Conservation (phyloP, 208 protist genomes). For the Leishmania amazonensis region DNA sequence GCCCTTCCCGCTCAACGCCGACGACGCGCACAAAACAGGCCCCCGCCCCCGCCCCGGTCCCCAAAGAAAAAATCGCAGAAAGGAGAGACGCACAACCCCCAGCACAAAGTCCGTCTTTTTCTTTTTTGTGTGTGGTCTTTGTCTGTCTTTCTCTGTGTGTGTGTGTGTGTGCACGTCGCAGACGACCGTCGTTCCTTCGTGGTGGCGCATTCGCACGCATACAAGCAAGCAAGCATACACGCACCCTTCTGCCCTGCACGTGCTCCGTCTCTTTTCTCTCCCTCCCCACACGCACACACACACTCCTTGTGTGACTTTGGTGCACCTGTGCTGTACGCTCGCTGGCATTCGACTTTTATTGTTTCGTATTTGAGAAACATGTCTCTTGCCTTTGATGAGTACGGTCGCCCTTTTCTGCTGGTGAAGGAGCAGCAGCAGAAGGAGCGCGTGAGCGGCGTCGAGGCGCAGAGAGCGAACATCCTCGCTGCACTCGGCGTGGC, state of each 20-base stretch:
- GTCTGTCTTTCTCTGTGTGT: neutral
- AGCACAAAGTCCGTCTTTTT: neutral
- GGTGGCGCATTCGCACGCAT: neutral
- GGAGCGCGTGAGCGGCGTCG: slow-evolving; percentile 95
- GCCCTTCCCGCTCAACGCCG: neutral
- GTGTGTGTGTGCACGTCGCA: neutral
- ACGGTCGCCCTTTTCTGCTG: slow-evolving; percentile 99
- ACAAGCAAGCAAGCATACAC: neutral
- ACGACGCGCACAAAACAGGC: neutral
- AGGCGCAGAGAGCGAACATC: slow-evolving; percentile 99
- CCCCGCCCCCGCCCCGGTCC: too few relatives aligned
- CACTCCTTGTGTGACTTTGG: neutral
- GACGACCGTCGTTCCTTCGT: neutral
- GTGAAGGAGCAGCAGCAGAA: slow-evolving; percentile 98
- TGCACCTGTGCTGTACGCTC: neutral
- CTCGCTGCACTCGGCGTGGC: slow-evolving; percentile 96
- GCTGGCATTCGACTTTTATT: neutral
- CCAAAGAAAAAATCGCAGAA: neutral
- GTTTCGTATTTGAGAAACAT: neutral
- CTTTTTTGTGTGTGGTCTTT: too few relatives aligned
- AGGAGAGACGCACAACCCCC: neutral
- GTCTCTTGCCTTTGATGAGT: slow-evolving; percentile 99
- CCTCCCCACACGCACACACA: neutral
- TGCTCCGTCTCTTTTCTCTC: neutral
- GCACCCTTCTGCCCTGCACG: neutral